Base-by-base conservation (phyloP, 176 grass and related monocot genomes). In the Oryza longistaminata region DNA sequence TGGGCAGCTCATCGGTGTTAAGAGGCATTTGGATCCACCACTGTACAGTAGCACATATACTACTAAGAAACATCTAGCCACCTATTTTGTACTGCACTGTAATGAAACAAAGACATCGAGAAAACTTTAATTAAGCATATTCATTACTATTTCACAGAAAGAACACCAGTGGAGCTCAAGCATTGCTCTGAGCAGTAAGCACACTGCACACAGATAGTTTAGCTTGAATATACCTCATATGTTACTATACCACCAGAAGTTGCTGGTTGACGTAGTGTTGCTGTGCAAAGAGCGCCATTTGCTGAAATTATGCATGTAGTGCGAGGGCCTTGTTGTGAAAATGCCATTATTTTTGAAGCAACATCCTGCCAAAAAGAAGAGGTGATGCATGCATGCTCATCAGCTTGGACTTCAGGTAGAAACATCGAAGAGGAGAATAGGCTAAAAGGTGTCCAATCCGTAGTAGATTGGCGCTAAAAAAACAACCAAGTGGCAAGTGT, bases 221-320 rank as follows among this genome's bases (percentile, higher is more conserved):
- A n/a, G 7, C 50, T 3, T 74, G 60, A 77, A 77, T 22, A 52
- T 90, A 99, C 97, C 97, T 99, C 97, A 73, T 94, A 96, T 29
- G 97, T 99, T 33, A 99, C 93, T 89, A 93, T 88, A 24, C 97
- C 97, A 76, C 97, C 93, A 33, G 97, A 99, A 50, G 90, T 96
- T 78, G 97, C 97, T 82, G 97, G 88, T 76, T 99, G 97, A 75
- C 93, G 90, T 50, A 99, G 90, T 76, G 93, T 96, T 85, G 93
- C 97, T 70, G 93, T 92, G 87, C 90, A 88, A 43, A 99, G 82
- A 16, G 92, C 71, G 33, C 97, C 97, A 69, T 94, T 99, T 74
- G 97, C 97, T 66, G 97, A 96, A 88, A 99, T 94, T 91, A 99
- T 93, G 83, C 97, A 99, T 58, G 93, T 93, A 37, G 93, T 96